Evolutionary conservation across 257 asterid genomes (phyloP).

Genomic region (Jaltomata sinuosa): DNA sequence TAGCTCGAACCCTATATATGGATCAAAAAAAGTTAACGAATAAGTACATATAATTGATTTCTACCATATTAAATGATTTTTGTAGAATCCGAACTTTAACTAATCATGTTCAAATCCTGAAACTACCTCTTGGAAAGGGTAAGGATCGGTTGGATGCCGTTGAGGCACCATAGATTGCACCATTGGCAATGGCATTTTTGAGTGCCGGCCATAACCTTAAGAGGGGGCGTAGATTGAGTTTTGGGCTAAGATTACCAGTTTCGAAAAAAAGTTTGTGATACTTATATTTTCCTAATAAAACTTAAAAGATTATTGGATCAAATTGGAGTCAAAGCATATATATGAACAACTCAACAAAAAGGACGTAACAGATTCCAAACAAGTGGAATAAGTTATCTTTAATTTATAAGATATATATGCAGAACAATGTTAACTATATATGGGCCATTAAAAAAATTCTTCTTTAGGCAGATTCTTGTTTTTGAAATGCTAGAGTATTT

Average conservation of each 20-base stretch:
- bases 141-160: no score
- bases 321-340: not conserved
- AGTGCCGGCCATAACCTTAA: no score
- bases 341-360: not conserved
- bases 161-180: no score
- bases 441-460: not conserved
- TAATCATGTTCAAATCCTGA: not conserved
- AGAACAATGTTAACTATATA: not conserved
- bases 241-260: no score
- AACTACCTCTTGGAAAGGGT: no score
- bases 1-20: not conserved
- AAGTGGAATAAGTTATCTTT: not conserved
- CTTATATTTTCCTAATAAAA: not conserved
- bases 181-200: no score
- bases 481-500: not conserved
- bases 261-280: no score
- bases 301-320: not conserved
- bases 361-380: not conserved
- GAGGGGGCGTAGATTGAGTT: no score
- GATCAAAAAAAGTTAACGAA: no score
- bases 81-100: not conserved
- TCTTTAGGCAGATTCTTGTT: not conserved
- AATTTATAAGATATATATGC: not conserved
- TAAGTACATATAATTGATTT: not conserved
- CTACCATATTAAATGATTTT: not conserved